These are phyloP conservation scores for Xerocomus minutiporus DNA, from an alignment of 1,284 basidiomycete genomes.

Conservation along the genomic window DNA sequence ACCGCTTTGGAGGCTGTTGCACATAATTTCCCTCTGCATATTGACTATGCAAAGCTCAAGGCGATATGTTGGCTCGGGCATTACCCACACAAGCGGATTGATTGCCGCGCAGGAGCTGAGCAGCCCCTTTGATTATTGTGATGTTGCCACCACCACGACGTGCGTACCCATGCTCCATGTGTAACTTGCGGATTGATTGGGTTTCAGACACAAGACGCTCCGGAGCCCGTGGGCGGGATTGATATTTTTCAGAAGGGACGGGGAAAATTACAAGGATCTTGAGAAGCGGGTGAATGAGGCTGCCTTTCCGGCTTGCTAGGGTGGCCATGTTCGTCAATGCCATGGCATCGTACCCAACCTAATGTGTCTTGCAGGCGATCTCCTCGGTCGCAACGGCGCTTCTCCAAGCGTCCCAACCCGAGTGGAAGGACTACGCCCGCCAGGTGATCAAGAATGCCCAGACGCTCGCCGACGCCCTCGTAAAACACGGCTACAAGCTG, in stretches of 20 bases:
- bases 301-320: conserved; percentile 99
- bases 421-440: conserved; percentile 90
- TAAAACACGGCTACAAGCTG: conserved; percentile 85
- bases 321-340: conserved; percentile 78
- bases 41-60: too few species aligned
- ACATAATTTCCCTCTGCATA: too few species aligned
- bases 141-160: conserved; percentile 96
- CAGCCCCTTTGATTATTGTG: conserved; percentile 95
- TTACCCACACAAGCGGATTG: conserved; percentile 96
- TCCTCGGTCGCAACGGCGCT: conserved; percentile 95
- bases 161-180: conserved; percentile 34
- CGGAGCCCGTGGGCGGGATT: conserved; percentile 49
- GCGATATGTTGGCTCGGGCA: conserved; percentile 30
- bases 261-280: conserved; percentile 73
- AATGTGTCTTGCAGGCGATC: conserved; percentile 64
- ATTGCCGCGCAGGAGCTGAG: conserved; percentile 91
- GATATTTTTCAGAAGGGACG: conserved; percentile 98
- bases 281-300: conserved; percentile 97
- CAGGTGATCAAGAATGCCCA: conserved; percentile 89
- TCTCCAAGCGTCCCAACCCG: conserved; percentile 87
- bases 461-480: conserved; percentile 70
- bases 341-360: neutral
- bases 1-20: too few species aligned
- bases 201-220: conserved; percentile 50
- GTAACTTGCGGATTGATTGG: too few species aligned